Base-by-base conservation (phyloP, 1,284 basidiomycete genomes). In the Coniferiporia weirii region DNA sequence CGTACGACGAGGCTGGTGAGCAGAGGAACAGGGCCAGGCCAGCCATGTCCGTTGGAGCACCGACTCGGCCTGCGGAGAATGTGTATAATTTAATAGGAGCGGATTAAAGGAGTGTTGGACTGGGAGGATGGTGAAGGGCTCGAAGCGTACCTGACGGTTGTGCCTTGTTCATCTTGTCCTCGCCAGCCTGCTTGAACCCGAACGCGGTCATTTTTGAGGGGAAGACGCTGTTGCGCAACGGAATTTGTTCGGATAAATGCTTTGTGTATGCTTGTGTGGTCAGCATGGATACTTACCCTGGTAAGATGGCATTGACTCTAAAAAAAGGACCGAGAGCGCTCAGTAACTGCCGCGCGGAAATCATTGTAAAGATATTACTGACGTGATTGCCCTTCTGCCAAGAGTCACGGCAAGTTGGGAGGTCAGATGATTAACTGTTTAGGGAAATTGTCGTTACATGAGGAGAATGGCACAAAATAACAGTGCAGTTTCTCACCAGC, bases 181-280 rank as follows among this genome's bases (percentile, higher is more conserved):
- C 80, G 4, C 84, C 82, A 12, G 73, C 72, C 35, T 74, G 77
- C 66, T 84, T 80, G 66, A 93, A 76, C 3, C 85, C 89, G 57
- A 79, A 92, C 0, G 87, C 81, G 0, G 93, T 95, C 93, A 95
- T 95, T 71, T 87, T 90, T 56, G 87, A 89, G 0, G 89, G 90
- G 75, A 93, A 94, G 15, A 93, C 76, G 8, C 88, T 89, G 64
- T 15, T 48, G 10, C 27, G 27, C 27, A 27, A 3, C 27, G 27
- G 27, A 27, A 27, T 27, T 27, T 27, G 3, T 27, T n/a, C 5
- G 20, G 17, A 32, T 36, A 19, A 52, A 15, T 32, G 19, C 46
- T 15, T 20, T 34, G 36, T 36, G 54, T 10, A 52, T 35, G 36
- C 17, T 8, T 49, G 27, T 49, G 27, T 5, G 2, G 27, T 5